Percentiles rank a stretch among this genome's conserved stretches.
phyloP scores from a whole-genome alignment of 164 flowering plant species.

The Vitis cinerea region DNA sequence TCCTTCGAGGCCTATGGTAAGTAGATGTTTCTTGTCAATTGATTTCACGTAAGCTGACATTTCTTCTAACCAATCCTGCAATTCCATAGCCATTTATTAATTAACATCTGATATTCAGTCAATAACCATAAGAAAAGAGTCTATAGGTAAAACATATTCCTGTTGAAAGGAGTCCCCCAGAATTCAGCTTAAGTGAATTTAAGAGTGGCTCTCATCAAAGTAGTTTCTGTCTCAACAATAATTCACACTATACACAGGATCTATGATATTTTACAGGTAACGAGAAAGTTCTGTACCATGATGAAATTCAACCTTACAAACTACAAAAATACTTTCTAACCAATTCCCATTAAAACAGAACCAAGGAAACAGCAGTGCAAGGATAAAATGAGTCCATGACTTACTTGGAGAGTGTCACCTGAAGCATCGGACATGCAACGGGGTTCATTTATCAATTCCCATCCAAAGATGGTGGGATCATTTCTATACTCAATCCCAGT shows the following conservation, averaged over 20 bases:
- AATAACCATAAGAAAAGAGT: not conserved
- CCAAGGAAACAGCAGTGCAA: not conserved
- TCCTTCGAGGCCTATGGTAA: slow-evolving; percentile 88
- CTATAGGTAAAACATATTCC: no score
- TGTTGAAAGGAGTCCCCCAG: no score
- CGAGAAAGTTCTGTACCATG: no score
- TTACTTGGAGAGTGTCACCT: slow-evolving; percentile 92
- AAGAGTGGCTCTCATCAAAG: no score
- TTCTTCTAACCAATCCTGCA: slow-evolving; percentile 93
- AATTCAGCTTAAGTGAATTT: no score
- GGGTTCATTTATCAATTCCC: slow-evolving; percentile 98
- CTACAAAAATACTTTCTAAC: no score
- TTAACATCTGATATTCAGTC: slow-evolving; percentile 4
- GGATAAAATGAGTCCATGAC: slow-evolving; percentile 12
- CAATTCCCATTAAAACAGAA: no score
- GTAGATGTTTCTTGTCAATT: slow-evolving; percentile 75
- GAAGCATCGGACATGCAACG: slow-evolving; percentile 94
- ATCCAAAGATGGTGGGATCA: slow-evolving; percentile 93
- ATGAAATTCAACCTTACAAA: no score
- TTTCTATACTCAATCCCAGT: slow-evolving; percentile 85
- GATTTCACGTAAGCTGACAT: slow-evolving; percentile 81
- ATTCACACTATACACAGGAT: no score
- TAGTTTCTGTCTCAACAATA: no score
- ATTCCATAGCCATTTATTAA: slow-evolving; percentile 15
- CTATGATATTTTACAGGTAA: no score